These are phyloP conservation scores for Mallotus repandus DNA, from an alignment of 441 rosid genomes.

Conservation along the genomic window DNA sequence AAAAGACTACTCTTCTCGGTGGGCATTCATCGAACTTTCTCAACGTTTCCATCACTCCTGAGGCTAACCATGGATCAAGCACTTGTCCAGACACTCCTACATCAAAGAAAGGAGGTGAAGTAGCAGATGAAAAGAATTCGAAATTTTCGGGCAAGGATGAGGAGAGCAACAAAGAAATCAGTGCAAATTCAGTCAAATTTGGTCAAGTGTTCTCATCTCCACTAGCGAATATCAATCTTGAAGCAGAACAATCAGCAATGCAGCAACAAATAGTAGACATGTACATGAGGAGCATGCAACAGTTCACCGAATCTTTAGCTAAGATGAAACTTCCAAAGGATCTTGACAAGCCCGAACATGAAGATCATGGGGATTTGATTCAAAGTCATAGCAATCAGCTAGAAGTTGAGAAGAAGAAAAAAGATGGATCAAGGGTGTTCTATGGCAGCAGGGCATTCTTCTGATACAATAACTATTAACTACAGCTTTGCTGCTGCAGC, in stretches of 20 bases:
- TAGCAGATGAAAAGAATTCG: slow-evolving; percentile 27
- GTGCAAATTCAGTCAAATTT: slow-evolving; percentile 20
- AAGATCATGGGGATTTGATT: slow-evolving; percentile 35
- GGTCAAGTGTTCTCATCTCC: slow-evolving; percentile 46
- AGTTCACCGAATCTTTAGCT: slow-evolving; percentile 80
- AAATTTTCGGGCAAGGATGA: slow-evolving; percentile 28
- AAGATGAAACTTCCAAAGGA: slow-evolving; percentile 95
- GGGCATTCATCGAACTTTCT: slow-evolving; percentile 17
- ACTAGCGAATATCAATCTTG: slow-evolving; percentile 44
- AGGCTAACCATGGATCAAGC: slow-evolving; percentile 32
- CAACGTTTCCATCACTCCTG: slow-evolving; percentile 15
- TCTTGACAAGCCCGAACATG: slow-evolving; percentile 44
- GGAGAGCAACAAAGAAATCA: slow-evolving; percentile 27
- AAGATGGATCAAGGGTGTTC: slow-evolving; percentile 79
- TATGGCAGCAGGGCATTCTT: slow-evolving; percentile 97
- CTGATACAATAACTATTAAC: slow-evolving; percentile 22
- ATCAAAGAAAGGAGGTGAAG: slow-evolving; percentile 43
- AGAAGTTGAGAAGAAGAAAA: slow-evolving; percentile 53
- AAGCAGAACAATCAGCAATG: slow-evolving; percentile 75
- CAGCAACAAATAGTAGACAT: slow-evolving; percentile 89
- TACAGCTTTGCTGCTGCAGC: no score
- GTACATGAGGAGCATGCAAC: slow-evolving; percentile 97
- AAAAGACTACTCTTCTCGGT: slow-evolving; percentile 30
- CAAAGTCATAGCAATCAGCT: slow-evolving; percentile 34
- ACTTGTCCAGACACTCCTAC: slow-evolving; percentile 61